Evolutionary conservation across 1,139 yeast species (phyloP).

Genomic region (Debaryomyces nepalensis): DNA sequence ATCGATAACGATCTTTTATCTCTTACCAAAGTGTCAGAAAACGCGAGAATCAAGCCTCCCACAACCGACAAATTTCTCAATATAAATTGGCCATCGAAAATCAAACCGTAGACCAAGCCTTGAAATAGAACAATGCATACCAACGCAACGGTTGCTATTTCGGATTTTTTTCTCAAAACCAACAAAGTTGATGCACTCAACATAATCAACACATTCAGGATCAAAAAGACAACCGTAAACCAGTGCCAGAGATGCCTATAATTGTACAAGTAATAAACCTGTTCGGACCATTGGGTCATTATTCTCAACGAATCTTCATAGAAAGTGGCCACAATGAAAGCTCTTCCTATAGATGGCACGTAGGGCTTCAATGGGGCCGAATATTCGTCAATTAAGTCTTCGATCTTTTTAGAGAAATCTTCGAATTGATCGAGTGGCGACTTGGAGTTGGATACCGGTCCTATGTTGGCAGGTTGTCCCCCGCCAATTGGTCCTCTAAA

Average conservation of each 20-base stretch:
- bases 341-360: slow-evolving; percentile 86
- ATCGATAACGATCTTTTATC: slow-evolving; percentile 71
- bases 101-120: slow-evolving; percentile 87
- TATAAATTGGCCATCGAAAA: slow-evolving; percentile 80
- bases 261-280: slow-evolving; percentile 79
- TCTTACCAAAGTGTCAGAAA: slow-evolving; percentile 86
- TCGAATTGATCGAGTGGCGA: slow-evolving; percentile 49
- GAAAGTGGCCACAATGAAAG: slow-evolving; percentile 91
- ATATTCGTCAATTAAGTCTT: slow-evolving; percentile 51
- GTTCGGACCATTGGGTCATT: slow-evolving; percentile 88
- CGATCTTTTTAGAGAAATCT: slow-evolving; percentile 47
- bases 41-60: slow-evolving; percentile 90
- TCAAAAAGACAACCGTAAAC: slow-evolving; percentile 72
- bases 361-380: slow-evolving; percentile 65
- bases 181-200: slow-evolving; percentile 71
- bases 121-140: slow-evolving; percentile 77
- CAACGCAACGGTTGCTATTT: slow-evolving; percentile 73
- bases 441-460: slow-evolving; percentile 30
- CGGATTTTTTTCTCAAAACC: slow-evolving; percentile 70
- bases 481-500: slow-evolving; percentile 25
- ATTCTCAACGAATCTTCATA: slow-evolving; percentile 89
- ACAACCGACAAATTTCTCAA: slow-evolving; percentile 87
- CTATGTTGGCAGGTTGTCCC: slow-evolving; percentile 26
- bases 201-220: slow-evolving; percentile 73
- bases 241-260: slow-evolving; percentile 82